phyloP scores from a whole-genome alignment of 2,329 filamentous ascomycete species.

The Epichloe baconii region DNA sequence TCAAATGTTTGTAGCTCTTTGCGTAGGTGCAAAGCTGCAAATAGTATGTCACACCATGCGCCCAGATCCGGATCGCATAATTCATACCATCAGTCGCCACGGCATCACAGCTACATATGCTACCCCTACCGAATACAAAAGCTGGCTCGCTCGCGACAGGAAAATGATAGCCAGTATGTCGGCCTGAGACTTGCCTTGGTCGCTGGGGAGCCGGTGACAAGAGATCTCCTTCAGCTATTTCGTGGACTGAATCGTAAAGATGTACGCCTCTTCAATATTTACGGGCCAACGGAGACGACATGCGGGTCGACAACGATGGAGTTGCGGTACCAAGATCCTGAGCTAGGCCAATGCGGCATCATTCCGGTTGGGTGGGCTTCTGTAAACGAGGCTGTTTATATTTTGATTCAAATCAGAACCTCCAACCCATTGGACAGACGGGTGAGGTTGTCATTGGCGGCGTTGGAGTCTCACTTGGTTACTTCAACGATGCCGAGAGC shows the following conservation, averaged over 20 bases:
- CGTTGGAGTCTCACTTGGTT: slow-evolving; percentile 19
- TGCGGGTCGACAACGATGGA: neutral
- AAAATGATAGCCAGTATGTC: slow-evolving; percentile 4
- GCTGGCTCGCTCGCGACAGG: slow-evolving; percentile 15
- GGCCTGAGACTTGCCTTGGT: slow-evolving; percentile 10
- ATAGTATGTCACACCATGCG: slow-evolving; percentile 16
- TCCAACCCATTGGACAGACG: slow-evolving; percentile 13
- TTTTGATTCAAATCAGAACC: slow-evolving; percentile 20
- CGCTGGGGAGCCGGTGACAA: slow-evolving; percentile 17
- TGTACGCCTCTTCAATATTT: slow-evolving; percentile 11
- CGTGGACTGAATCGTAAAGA: neutral
- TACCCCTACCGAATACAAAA: slow-evolving; percentile 28
- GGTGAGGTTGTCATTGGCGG: slow-evolving; percentile 21
- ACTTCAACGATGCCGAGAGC: slow-evolving; percentile 17
- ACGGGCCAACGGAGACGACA: slow-evolving; percentile 17
- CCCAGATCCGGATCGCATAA: slow-evolving; percentile 21
- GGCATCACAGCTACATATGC: slow-evolving; percentile 23
- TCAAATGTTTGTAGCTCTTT: slow-evolving; percentile 24
- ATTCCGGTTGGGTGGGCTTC: slow-evolving; percentile 1
- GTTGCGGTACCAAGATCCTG: neutral
- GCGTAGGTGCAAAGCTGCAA: slow-evolving; percentile 22
- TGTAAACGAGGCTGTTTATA: slow-evolving; percentile 22
- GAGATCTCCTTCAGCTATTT: slow-evolving; percentile 5
- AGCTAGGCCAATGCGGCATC: no score
- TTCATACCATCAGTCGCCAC: slow-evolving; percentile 21